Conservation (phyloP, 257 asterid genomes). For the Eustoma russellianum region DNA sequence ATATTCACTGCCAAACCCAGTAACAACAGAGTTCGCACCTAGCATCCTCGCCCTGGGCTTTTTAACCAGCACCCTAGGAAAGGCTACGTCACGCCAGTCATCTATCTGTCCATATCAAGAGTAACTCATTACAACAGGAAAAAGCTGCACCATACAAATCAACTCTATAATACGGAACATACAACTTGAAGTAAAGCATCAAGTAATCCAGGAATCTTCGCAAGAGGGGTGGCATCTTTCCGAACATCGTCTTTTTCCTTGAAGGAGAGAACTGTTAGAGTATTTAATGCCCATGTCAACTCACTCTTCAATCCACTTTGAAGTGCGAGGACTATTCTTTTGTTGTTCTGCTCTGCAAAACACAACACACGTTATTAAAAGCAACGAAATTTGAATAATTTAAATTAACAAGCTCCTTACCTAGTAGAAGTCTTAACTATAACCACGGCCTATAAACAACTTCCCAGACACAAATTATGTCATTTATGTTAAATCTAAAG, state of each 20-base stretch:
- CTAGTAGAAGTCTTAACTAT: no score
- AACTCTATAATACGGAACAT: conserved; percentile 23
- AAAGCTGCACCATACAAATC: neutral
- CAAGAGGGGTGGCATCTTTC: conserved; percentile 90
- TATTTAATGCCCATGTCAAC: conserved; percentile 91
- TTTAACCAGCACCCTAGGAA: conserved; percentile 76
- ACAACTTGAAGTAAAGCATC: conserved; percentile 97
- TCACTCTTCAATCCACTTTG: conserved; percentile 98
- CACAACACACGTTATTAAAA: conserved; percentile 6
- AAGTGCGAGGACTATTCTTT: conserved; percentile 90
- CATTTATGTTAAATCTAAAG: no score
- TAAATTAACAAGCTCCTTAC: no score
- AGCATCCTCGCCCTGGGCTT: conserved; percentile 61
- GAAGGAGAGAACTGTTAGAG: conserved; percentile 85
- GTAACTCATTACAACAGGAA: neutral
- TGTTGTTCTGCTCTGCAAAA: conserved; percentile 82
- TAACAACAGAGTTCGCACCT: conserved; percentile 68
- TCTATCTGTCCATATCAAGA: conserved; percentile 49
- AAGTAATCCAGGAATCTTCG: conserved; percentile 93
- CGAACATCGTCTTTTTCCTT: conserved; percentile 97
- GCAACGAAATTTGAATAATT: no score
- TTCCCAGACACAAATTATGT: no score
- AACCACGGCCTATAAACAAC: no score
- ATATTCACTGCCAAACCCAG: conserved; percentile 79
- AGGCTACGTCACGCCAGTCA: conserved; percentile 96